These are phyloP conservation scores for Scheffersomyces quercinus DNA, from an alignment of 1,139 yeast species.

Conservation along the genomic window DNA sequence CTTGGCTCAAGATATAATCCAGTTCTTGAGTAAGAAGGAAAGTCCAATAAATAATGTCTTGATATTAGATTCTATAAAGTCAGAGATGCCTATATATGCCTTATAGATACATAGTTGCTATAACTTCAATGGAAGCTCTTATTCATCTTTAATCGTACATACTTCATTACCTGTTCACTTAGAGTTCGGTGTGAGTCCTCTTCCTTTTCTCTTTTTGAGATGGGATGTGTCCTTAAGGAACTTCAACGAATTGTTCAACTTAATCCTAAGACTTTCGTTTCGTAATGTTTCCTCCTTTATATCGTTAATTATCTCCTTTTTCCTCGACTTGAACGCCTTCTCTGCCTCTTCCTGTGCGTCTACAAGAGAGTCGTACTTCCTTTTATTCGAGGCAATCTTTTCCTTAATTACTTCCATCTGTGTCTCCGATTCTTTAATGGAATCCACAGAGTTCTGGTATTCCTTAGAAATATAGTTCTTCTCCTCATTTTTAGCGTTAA, in stretches of 20 bases:
- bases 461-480: slow-evolving; percentile 67
- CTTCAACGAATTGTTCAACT: slow-evolving; percentile 35
- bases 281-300: slow-evolving; percentile 24
- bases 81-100: slow-evolving; percentile 75
- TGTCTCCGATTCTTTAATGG: slow-evolving; percentile 52
- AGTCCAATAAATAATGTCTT: slow-evolving; percentile 81
- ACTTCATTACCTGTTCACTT: slow-evolving; percentile 6
- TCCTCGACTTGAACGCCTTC: slow-evolving; percentile 22
- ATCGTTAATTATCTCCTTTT: slow-evolving; percentile 22
- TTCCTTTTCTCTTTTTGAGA: slow-evolving; percentile 44
- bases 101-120: slow-evolving; percentile 23
- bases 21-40: slow-evolving; percentile 72
- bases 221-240: slow-evolving; percentile 44
- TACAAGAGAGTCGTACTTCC: slow-evolving; percentile 26
- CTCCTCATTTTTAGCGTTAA: slow-evolving; percentile 49
- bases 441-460: slow-evolving; percentile 56
- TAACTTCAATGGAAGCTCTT: neutral
- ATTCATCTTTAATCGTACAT: neutral
- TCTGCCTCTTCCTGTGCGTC: slow-evolving; percentile 25
- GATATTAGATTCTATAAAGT: slow-evolving; percentile 67
- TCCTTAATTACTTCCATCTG: slow-evolving; percentile 37
- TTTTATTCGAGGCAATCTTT: slow-evolving; percentile 27
- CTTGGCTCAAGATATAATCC: slow-evolving; percentile 87
- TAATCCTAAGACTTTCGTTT: slow-evolving; percentile 27
- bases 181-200: slow-evolving; percentile 39